A percentile compares a stretch with the other conserved stretches of the same genome.
Evolutionary conservation across 768 basidiomycete species (phyloP).

Genomic region (Tephrocybe sp.): DNA sequence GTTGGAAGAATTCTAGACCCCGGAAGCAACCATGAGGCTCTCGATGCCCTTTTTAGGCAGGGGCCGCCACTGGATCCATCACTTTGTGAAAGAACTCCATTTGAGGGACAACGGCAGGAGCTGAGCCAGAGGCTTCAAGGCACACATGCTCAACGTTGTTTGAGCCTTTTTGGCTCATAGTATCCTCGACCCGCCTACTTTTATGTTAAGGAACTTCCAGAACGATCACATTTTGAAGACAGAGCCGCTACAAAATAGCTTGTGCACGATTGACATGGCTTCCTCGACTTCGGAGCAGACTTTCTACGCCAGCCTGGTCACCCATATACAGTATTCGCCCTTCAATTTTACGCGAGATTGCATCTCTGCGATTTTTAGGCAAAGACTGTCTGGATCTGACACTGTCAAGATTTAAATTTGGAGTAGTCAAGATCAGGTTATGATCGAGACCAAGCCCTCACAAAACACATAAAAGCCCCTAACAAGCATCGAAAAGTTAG

Average conservation of each 20-base stretch:
- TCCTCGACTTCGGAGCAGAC: background rate
- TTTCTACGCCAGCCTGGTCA: background rate
- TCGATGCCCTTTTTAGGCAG: background rate
- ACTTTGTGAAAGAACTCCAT: background rate
- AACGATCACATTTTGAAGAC: too few relatives aligned
- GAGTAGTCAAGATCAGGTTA: constrained; percentile 2
- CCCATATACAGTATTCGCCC: too few relatives aligned
- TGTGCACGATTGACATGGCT: background rate
- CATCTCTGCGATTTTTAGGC: too few relatives aligned
- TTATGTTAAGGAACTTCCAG: constrained; percentile 3
- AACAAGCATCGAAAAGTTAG: background rate
- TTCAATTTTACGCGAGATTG: too few relatives aligned
- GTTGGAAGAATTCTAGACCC: constrained; percentile 12
- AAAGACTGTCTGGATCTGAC: background rate
- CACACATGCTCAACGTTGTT: background rate
- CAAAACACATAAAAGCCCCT: constrained; percentile 14
- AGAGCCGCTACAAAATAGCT: too few relatives aligned
- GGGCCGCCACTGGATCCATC: background rate
- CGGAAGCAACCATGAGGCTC: constrained; percentile 5
- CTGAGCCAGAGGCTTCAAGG: background rate
- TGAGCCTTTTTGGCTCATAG: background rate
- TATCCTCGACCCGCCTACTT: constrained; percentile 12
- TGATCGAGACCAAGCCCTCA: constrained; percentile 15
- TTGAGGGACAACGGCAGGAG: background rate
- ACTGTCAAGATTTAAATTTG: background rate